phyloP scores from a whole-genome alignment of 192 early-diverging fungal species.

The Dissophora ornata region DNA sequence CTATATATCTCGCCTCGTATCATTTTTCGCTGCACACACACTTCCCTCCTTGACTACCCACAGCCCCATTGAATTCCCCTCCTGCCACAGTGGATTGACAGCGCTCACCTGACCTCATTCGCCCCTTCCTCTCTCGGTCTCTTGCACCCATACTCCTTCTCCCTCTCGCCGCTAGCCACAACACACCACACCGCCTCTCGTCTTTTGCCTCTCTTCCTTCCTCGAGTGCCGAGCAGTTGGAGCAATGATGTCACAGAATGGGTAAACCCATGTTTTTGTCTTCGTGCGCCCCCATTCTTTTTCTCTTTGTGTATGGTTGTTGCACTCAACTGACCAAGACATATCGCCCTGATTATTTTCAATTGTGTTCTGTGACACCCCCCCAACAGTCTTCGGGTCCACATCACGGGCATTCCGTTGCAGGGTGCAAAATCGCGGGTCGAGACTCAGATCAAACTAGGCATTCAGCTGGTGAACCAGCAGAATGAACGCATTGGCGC shows the following conservation, averaged over 20 bases:
- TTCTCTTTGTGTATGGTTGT: no score
- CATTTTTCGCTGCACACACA: no score
- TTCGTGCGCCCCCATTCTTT: not conserved
- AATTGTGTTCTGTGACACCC: no score
- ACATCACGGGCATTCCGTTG: slow-evolving; percentile 60
- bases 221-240: not conserved
- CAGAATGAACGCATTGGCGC: slow-evolving; percentile 74
- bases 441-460: slow-evolving; percentile 95
- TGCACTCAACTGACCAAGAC: slow-evolving; percentile 5
- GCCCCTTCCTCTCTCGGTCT: not conserved
- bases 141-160: not conserved
- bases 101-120: not conserved
- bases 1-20: no score
- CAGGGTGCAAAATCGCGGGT: slow-evolving; percentile 86
- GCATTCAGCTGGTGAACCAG: slow-evolving; percentile 80
- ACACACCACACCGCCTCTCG: not conserved
- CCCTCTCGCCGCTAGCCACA: not conserved
- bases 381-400: slow-evolving; percentile 38
- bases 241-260: slow-evolving; percentile 36
- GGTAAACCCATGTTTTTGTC: slow-evolving; percentile 8
- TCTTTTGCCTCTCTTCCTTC: not conserved
- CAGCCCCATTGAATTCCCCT: slow-evolving; percentile 6
- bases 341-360: not conserved
- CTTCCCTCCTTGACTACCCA: no score
- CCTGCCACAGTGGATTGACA: no score